A percentile compares a stretch with the other conserved stretches of the same genome.
Conservation (phyloP, 768 basidiomycete genomes). For the Saitozyma podzolica region DNA sequence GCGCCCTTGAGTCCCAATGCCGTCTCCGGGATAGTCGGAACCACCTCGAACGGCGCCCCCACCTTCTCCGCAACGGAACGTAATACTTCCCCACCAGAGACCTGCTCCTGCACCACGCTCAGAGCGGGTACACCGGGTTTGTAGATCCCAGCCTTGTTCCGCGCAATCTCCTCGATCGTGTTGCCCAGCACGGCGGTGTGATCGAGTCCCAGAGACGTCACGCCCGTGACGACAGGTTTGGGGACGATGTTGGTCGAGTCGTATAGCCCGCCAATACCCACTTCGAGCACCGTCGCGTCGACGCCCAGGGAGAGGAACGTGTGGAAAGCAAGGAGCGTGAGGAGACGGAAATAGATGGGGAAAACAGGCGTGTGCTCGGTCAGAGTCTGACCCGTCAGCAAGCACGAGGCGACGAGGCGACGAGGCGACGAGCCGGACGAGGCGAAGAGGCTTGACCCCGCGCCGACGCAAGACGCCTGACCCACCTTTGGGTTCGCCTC, state of each 20-base stretch:
- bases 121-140: constrained; percentile 87
- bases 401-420: not conserved
- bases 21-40: constrained; percentile 58
- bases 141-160: constrained; percentile 95
- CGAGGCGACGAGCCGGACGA: constrained; percentile 2
- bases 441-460: constrained; percentile 20
- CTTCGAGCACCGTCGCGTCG: constrained; percentile 89
- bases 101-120: constrained; percentile 66
- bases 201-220: constrained; percentile 88
- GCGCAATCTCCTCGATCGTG: constrained; percentile 83
- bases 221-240: constrained; percentile 80
- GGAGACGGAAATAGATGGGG: constrained; percentile 90
- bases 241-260: constrained; percentile 97
- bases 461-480: too few relatives aligned
- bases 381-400: constrained; percentile 20
- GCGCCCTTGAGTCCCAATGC: constrained; percentile 74
- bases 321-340: constrained; percentile 90
- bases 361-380: constrained; percentile 61
- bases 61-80: constrained; percentile 65
- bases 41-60: constrained; percentile 68
- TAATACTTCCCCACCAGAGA: constrained; percentile 65
- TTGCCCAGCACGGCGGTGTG: constrained; percentile 84
- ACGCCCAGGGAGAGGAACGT: constrained; percentile 72
- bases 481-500: constrained; percentile 64
- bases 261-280: constrained; percentile 89